Conservation (phyloP, 106 monocot species). For the Apostasia ramifera region DNA sequence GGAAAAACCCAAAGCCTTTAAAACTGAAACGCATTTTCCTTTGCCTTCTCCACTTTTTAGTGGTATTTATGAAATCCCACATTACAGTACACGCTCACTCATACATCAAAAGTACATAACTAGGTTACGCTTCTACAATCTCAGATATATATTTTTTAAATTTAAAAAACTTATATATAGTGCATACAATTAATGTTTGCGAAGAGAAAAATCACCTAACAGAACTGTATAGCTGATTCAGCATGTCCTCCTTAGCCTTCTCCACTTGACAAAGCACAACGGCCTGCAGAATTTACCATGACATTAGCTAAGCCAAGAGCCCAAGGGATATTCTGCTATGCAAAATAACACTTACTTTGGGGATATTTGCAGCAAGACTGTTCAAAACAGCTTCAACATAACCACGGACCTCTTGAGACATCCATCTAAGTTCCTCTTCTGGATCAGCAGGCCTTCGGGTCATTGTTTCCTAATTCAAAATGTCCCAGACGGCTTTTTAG, state of each 20-base stretch:
- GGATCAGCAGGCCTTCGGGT: slow-evolving; percentile 89
- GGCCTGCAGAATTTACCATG: slow-evolving; percentile 45
- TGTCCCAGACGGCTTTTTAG: too few relatives aligned
- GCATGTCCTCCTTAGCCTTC: slow-evolving; percentile 98
- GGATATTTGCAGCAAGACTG: slow-evolving; percentile 96
- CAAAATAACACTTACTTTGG: slow-evolving; percentile 41
- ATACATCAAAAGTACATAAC: too few relatives aligned
- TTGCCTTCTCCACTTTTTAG: too few relatives aligned
- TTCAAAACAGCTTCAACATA: slow-evolving; percentile 98
- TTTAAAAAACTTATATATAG: too few relatives aligned
- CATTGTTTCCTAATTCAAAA: slow-evolving; percentile 52
- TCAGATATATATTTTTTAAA: too few relatives aligned
- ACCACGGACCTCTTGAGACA: slow-evolving; percentile 99
- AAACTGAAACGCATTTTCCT: too few relatives aligned
- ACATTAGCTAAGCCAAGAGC: not conserved
- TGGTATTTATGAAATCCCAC: too few relatives aligned
- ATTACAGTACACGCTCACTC: too few relatives aligned
- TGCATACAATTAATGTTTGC: not conserved
- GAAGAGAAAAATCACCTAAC: slow-evolving; percentile 40
- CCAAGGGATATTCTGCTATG: not conserved
- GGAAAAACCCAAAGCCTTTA: too few relatives aligned
- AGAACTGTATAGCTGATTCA: slow-evolving; percentile 92
- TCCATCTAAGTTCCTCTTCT: slow-evolving; percentile 97
- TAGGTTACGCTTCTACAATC: too few relatives aligned
- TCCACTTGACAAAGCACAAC: slow-evolving; percentile 95